A percentile compares a stretch with the other conserved stretches of the same genome.
These are phyloP conservation scores for Oryza coarctata DNA, from an alignment of 176 grass and related monocot genomes.

Conservation along the genomic window DNA sequence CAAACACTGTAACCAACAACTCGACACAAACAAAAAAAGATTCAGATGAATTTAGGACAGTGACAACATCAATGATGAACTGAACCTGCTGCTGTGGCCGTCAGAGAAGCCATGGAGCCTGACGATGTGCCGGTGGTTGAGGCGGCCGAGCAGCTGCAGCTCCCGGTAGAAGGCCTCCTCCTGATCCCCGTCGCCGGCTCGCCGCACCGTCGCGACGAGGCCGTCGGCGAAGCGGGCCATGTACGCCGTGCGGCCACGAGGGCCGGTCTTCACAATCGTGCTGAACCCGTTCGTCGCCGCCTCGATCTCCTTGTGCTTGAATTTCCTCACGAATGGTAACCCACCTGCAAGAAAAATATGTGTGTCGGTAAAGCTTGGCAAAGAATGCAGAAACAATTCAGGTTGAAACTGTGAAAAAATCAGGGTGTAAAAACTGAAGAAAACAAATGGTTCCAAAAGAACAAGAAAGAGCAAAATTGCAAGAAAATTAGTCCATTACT, in stretches of 20 bases:
- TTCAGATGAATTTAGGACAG: not conserved
- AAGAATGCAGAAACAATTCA: not conserved
- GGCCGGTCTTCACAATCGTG: constrained; percentile 47
- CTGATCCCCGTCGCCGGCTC: constrained; percentile 26
- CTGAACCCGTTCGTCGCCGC: constrained; percentile 75
- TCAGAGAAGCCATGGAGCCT: constrained; percentile 71
- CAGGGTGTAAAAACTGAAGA: not conserved
- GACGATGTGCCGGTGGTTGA: constrained; percentile 91
- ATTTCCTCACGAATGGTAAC: constrained; percentile 65
- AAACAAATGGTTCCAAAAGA: not conserved
- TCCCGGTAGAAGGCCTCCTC: constrained; percentile 53
- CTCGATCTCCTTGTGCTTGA: constrained; percentile 68
- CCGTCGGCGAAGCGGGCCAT: constrained; percentile 73
- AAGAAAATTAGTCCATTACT: not conserved
- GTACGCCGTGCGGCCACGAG: constrained; percentile 55
- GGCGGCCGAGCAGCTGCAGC: constrained; percentile 67
- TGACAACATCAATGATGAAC: not conserved
- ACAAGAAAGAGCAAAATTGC: not conserved
- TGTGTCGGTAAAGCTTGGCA: not conserved
- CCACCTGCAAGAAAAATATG: constrained; percentile 33
- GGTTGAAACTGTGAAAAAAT: not conserved
- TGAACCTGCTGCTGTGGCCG: constrained; percentile 57
- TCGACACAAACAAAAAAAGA: not conserved
- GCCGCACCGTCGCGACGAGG: constrained; percentile 62
- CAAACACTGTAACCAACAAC: not conserved